Base-by-base conservation (phyloP, 2,329 filamentous ascomycete genomes). In the Pseudogymnoascus sp. region DNA sequence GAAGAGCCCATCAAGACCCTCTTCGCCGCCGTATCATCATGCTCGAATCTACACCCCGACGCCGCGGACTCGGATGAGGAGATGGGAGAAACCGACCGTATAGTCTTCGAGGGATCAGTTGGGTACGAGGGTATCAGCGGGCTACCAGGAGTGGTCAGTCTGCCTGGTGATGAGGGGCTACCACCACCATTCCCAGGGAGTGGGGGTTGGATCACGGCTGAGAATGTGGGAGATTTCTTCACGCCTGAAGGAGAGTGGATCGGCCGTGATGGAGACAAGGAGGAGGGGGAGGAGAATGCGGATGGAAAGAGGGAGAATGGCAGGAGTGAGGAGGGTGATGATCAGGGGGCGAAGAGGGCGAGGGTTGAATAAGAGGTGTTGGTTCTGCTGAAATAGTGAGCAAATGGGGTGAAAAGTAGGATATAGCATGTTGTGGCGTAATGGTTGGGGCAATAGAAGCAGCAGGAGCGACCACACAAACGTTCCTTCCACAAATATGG, bases 161-260 rank as follows among this genome's bases (percentile, higher is more conserved):
- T 82, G 14, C 74, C 75, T 11, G 68, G 69, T 5, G 75, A 78
- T 63, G 82, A 82, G 0, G 82, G 80, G 1, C 71, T 88, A 23
- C 86, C 86, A n/a, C 85, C 85, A 1, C 83, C 86, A 0, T 84
- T 89, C 74, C 88, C 89, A 0, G 89, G 89, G 1, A 90, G 88
- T 60, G 84, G 84, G 0, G 89, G 89, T 0, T 93, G 90, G 90
- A 92, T 97, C 72, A 97, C 93, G 14, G 89, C 90, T 7, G 93
- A 96, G 63, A 97, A 97, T 70, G 87, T 96, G 73, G 81, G 88
- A 67, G 84, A 96, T 68, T 96, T 86, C 72, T 90, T 95, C 75
- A 90, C 95, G 69, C 86, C 83, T 66, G 83, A 92, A 7, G 91
- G 91, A 2, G 92, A 93, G 72, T 93, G 88, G 84, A 88, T 89